Evolutionary conservation across 2,329 filamentous ascomycete genomes (phyloP).

Genomic region (Aureobasidium melanogenum): DNA sequence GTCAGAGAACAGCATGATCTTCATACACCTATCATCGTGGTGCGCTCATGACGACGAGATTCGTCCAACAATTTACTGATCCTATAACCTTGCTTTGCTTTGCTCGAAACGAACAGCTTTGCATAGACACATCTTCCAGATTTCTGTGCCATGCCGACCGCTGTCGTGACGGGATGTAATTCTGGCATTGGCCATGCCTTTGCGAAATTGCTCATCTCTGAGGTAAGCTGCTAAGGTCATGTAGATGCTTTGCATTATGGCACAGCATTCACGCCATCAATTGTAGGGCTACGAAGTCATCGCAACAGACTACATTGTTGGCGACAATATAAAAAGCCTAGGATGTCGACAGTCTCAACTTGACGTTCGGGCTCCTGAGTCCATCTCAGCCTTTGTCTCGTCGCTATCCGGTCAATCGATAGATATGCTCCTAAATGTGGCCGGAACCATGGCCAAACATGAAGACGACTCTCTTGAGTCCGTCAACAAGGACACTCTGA

Average conservation of each 20-base stretch:
- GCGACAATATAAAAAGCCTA: slow-evolving; percentile 24
- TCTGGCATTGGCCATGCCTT: slow-evolving; percentile 34
- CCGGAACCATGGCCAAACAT: slow-evolving; percentile 27
- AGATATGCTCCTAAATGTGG: slow-evolving; percentile 32
- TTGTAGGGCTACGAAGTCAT: slow-evolving; percentile 25
- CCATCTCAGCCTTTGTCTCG: slow-evolving; percentile 27
- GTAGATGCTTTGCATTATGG: background rate
- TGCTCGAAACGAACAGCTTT: background rate
- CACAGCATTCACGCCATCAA: background rate
- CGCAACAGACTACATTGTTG: slow-evolving; percentile 24
- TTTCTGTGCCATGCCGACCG: slow-evolving; percentile 26
- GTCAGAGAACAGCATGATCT: background rate
- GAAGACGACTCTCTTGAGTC: slow-evolving; percentile 28
- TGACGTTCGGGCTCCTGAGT: slow-evolving; percentile 27
- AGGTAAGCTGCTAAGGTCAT: slow-evolving; percentile 15
- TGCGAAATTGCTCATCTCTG: slow-evolving; percentile 21
- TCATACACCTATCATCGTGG: background rate
- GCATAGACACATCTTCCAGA: background rate
- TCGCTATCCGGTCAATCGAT: slow-evolving; percentile 24
- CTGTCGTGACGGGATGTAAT: slow-evolving; percentile 34
- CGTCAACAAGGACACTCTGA: slow-evolving; percentile 23
- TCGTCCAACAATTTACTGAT: background rate
- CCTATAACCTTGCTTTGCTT: background rate
- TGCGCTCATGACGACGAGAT: background rate
- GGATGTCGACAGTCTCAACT: slow-evolving; percentile 25